These are phyloP conservation scores for Aureobasidium melanogenum DNA, from an alignment of 2,329 filamentous ascomycete species.

Conservation along the genomic window DNA sequence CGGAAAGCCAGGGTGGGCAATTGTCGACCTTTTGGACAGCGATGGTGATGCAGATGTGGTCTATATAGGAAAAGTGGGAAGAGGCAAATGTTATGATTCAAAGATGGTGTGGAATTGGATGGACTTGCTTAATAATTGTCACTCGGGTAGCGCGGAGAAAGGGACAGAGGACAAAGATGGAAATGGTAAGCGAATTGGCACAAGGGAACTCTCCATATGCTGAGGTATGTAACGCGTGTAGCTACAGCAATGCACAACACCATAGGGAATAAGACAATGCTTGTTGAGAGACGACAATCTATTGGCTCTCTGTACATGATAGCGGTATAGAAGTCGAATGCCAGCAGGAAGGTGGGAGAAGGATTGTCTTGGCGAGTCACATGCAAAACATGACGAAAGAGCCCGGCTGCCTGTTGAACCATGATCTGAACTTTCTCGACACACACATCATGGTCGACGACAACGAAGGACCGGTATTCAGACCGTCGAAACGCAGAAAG, in stretches of 20 bases:
- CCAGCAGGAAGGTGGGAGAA: neutral
- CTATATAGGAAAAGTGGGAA: neutral
- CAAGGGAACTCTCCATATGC: too few relatives aligned
- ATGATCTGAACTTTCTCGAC: neutral
- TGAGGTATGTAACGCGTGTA: too few relatives aligned
- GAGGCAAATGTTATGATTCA: neutral
- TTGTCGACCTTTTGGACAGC: neutral
- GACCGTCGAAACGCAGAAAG: slow-evolving; percentile 43
- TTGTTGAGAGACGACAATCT: too few relatives aligned
- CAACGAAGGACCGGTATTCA: slow-evolving; percentile 33
- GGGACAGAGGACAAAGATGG: neutral
- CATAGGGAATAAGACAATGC: too few relatives aligned
- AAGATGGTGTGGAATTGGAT: neutral
- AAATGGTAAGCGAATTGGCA: neutral
- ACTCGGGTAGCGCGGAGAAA: neutral
- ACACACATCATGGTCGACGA: neutral
- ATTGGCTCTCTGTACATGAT: neutral
- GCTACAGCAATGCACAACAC: too few relatives aligned
- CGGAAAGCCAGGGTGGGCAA: slow-evolving; percentile 18
- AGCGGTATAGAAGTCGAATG: neutral
- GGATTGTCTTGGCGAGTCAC: slow-evolving; percentile 3
- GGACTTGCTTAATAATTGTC: slow-evolving; percentile 10
- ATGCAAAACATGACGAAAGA: slow-evolving; percentile 10
- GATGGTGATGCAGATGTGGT: neutral
- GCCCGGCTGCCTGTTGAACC: neutral